These are phyloP conservation scores for Neurospora tetrasperma DNA, from an alignment of 495 filamentous ascomycete species.

Conservation along the genomic window DNA sequence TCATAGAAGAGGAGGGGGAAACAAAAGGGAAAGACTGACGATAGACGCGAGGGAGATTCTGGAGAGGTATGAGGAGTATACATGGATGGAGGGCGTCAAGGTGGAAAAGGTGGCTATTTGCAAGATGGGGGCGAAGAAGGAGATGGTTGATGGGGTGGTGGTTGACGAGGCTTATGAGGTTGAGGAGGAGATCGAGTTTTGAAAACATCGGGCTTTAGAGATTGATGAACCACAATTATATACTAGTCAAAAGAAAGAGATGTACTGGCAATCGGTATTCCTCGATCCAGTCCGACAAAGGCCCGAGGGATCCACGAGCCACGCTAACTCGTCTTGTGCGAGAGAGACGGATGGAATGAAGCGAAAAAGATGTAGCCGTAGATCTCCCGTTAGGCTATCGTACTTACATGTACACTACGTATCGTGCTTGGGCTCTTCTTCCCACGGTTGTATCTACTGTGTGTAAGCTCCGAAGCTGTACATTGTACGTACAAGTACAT, in stretches of 20 bases:
- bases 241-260: neutral
- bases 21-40: slow-evolving; percentile 25
- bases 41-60: slow-evolving; percentile 45
- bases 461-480: neutral
- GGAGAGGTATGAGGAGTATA: slow-evolving; percentile 38
- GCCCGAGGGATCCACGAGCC: neutral
- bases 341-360: neutral
- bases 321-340: neutral
- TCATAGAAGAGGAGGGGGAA: slow-evolving; percentile 12
- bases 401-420: neutral
- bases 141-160: slow-evolving; percentile 28
- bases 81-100: slow-evolving; percentile 53
- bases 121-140: slow-evolving; percentile 64
- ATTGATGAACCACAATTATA: neutral
- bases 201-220: neutral
- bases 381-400: neutral
- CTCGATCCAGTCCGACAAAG: neutral
- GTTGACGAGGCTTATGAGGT: slow-evolving; percentile 39
- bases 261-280: neutral
- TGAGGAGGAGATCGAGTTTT: slow-evolving; percentile 37
- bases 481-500: neutral
- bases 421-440: neutral
- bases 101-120: slow-evolving; percentile 61
- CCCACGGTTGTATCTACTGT: neutral
- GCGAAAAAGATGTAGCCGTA: neutral